phyloP scores from a whole-genome alignment of 2,329 filamentous ascomycete genomes.

The Aureobasidium musti region DNA sequence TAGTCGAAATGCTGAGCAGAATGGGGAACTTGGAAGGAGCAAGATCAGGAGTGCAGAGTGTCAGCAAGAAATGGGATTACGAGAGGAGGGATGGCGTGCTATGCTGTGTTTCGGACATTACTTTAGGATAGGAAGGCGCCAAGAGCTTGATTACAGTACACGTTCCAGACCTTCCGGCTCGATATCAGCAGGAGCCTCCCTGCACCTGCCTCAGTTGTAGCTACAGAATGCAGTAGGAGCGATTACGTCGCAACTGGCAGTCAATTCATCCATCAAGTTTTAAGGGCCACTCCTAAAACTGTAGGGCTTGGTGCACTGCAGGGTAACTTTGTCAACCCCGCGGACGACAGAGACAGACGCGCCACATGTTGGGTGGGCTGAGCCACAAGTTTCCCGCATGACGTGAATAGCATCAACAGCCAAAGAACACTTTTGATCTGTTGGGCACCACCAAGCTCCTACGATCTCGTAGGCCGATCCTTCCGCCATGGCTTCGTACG shows the following conservation, averaged over 20 bases:
- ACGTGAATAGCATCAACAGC: slow-evolving; percentile 16
- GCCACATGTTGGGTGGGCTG: background rate
- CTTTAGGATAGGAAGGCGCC: slow-evolving; percentile 3
- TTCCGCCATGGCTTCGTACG: slow-evolving; percentile 26
- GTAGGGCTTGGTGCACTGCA: background rate
- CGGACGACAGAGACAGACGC: background rate
- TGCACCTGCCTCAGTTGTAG: background rate
- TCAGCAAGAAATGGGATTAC: slow-evolving; percentile 4
- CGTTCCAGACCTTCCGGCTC: slow-evolving; percentile 1
- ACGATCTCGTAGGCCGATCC: background rate
- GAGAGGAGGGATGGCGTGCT: slow-evolving; percentile 21
- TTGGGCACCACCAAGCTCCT: background rate
- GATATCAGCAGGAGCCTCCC: background rate
- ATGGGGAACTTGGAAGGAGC: background rate
- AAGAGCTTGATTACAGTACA: slow-evolving; percentile 21
- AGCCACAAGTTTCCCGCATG: slow-evolving; percentile 12
- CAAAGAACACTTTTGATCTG: slow-evolving; percentile 7
- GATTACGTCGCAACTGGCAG: too few species aligned
- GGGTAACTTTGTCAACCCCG: background rate
- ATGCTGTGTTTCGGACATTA: background rate
- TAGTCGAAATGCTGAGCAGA: background rate
- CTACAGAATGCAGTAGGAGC: background rate
- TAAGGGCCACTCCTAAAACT: background rate
- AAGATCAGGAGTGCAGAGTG: background rate
- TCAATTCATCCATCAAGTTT: background rate